Evolutionary conservation across 1,139 yeast genomes (phyloP), one percentile per base, ranked within the genome.

Genomic region (Wickerhamiella pararugosa): DNA sequence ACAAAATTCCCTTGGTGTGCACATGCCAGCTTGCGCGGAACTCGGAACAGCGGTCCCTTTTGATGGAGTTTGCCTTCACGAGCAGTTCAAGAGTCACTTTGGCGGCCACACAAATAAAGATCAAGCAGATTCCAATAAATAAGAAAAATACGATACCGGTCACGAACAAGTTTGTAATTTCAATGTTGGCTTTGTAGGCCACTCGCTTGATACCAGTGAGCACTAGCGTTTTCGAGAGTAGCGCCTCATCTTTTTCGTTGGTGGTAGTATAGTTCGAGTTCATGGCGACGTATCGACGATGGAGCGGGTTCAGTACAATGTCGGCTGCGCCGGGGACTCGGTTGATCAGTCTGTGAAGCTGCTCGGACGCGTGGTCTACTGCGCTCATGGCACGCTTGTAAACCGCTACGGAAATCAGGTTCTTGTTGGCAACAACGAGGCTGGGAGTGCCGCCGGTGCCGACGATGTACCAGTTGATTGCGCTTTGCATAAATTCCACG

Each of bases 391-490:
- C 45, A n/a, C 40, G 51, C 44, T 36, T 55, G 58, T 86, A 94
- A 7, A 86, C 95, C 5, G 93, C 79, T 43, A 87, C 73, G 2
- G 95, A 77, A 54, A 71, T 70, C 53, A 77, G 53, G 53, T 65
- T 60, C 65, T 65, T 59, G 54, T 76, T 75, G 10, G 71, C 64
- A 40, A 86, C 61, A 38, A 84, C 73, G 45, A 80, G 79, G 3
- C 95, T 79, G 3, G 93, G 77, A 1, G 71, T 60, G 46, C 98
- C 98, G 36, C 96, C 96, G 1, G 98, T 90, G n/a, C 95, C 69
- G 62, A 87, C 94, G 45, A 90, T 77, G 62, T 90, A 90, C 98
- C 98, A 90, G 58, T 78, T 75, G 53, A 93, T 79, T 46, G 87
- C 82, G 40, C 67, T 61, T 61, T 90, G 98, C 74, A 90, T 80